Percentiles rank a stretch among this genome's conserved stretches.
Evolutionary conservation across 2,329 filamentous ascomycete species (phyloP).

Genomic region (Didymella segeticola): DNA sequence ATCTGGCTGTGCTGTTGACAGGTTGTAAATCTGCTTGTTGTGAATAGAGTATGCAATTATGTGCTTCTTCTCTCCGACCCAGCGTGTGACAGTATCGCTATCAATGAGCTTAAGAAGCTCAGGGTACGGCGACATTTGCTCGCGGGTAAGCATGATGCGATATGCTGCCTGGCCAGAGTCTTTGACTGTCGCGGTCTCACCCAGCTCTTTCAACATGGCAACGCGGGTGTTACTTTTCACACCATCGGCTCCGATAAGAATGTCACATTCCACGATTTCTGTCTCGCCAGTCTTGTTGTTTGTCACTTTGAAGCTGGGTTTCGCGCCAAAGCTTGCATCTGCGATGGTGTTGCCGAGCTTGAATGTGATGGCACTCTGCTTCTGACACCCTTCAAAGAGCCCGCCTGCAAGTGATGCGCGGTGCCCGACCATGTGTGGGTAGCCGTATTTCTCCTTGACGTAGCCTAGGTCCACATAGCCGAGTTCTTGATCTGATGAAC

Average conservation of each 20-base stretch:
- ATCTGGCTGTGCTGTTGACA: constrained; percentile 68
- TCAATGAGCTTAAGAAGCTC: constrained; percentile 73
- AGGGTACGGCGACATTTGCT: constrained; percentile 70
- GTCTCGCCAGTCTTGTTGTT: constrained; percentile 62
- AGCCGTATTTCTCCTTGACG: constrained; percentile 71
- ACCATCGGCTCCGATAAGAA: constrained; percentile 57
- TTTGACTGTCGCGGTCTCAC: constrained; percentile 62
- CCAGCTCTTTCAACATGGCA: constrained; percentile 62
- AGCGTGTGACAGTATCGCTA: constrained; percentile 71
- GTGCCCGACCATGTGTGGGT: constrained; percentile 82
- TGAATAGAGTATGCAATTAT: constrained; percentile 80
- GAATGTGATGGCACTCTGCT: constrained; percentile 68
- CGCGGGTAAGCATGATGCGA: constrained; percentile 75
- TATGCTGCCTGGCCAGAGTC: constrained; percentile 81
- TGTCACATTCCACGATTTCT: constrained; percentile 59
- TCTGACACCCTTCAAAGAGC: constrained; percentile 74
- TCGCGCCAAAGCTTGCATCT: constrained; percentile 63
- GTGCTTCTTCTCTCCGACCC: constrained; percentile 77
- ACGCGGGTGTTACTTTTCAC: constrained; percentile 56
- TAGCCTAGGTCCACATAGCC: constrained; percentile 73
- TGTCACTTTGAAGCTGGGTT: constrained; percentile 65
- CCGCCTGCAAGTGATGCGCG: constrained; percentile 73
- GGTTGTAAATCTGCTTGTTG: constrained; percentile 71
- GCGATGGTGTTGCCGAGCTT: constrained; percentile 67
- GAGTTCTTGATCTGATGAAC: constrained; percentile 71